Evolutionary conservation across 257 asterid genomes (phyloP), one percentile per base, ranked within the genome.

Genomic region (Vinca minor): DNA sequence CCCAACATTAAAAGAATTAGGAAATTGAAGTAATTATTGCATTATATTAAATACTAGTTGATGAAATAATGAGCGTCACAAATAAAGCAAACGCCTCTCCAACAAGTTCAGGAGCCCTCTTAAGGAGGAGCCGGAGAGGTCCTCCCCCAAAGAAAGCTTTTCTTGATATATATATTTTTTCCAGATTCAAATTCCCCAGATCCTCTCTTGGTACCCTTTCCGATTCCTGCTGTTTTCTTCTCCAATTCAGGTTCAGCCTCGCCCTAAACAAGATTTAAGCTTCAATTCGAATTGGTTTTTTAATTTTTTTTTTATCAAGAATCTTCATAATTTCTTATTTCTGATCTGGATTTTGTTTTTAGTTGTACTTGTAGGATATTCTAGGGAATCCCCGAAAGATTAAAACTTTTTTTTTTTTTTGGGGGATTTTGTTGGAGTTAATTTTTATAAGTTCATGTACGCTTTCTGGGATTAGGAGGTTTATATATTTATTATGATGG

Each of bases 161-260:
- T 39, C 29, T 13, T 6, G 59, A 50, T 50, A n/a, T n/a, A n/a
- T 36, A 65, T 35, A 50, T 20, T 36, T 34, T 7, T 3, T 29
- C 55, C 2, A 14, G 28, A 5, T 42, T 53, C 44, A 50, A 36
- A 46, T 28, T 57, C 39, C 3, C 20, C 8, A 47, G 41, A 4
- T 58, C 20, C 13, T 36, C 18, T 50, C 15, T 38, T 20, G 39
- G 29, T 32, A 31, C 17, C 4, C 11, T 11, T 46, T 4, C 11
- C 39, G 4, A 65, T 15, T 34, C 44, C 69, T 13, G 25, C 21
- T 31, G n/a, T 34, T 58, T 46, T 58, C 35, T 46, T 39, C 47
- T 54, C 21, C 26, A n/a, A 5, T 26, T 21, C 59, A 67, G 72
- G 72, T 67, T 21, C 6, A 63, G 4, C 38, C 26, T 38, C 18